These are phyloP conservation scores for Plasmodium vivax DNA, from an alignment of 169 alveolate genomes.

Conservation along the genomic window DNA sequence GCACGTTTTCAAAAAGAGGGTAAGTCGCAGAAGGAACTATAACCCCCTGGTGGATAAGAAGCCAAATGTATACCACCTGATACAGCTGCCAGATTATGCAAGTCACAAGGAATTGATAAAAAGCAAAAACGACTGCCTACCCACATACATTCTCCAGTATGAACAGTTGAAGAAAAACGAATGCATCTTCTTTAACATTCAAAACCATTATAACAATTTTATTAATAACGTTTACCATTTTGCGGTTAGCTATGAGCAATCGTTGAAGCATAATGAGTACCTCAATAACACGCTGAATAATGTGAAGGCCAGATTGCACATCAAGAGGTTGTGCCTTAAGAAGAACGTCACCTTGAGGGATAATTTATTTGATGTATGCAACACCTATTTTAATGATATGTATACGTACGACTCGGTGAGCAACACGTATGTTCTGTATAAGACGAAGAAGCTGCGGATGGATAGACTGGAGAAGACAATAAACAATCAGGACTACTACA, in stretches of 20 bases:
- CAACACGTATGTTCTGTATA: constrained; percentile 13
- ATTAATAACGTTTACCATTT: constrained; percentile 59
- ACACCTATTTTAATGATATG: constrained; percentile 39
- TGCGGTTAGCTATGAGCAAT: constrained; percentile 57
- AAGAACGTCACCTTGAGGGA: constrained; percentile 30
- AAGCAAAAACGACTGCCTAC: constrained; percentile 38
- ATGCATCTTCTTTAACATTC: constrained; percentile 60
- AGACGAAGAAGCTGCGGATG: constrained; percentile 1
- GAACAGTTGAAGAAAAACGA: constrained; percentile 62
- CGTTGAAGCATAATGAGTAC: constrained; percentile 50
- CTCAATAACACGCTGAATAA: constrained; percentile 29
- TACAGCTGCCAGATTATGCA: constrained; percentile 66
- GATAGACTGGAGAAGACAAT: constrained; percentile 1
- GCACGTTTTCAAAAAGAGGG: constrained; percentile 24
- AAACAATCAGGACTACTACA: constrained; percentile 43
- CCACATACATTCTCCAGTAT: constrained; percentile 52
- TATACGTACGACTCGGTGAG: constrained; percentile 36
- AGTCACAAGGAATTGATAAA: constrained; percentile 39
- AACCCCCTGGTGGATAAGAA: constrained; percentile 12
- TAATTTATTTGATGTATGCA: constrained; percentile 38
- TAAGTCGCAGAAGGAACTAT: constrained; percentile 9
- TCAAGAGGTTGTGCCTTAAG: constrained; percentile 28
- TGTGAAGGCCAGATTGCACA: constrained; percentile 25
- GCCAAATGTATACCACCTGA: constrained; percentile 5
- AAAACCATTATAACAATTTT: constrained; percentile 53